phyloP scores from a whole-genome alignment of 2,329 filamentous ascomycete species.

The Tolypocladium tropicale region DNA sequence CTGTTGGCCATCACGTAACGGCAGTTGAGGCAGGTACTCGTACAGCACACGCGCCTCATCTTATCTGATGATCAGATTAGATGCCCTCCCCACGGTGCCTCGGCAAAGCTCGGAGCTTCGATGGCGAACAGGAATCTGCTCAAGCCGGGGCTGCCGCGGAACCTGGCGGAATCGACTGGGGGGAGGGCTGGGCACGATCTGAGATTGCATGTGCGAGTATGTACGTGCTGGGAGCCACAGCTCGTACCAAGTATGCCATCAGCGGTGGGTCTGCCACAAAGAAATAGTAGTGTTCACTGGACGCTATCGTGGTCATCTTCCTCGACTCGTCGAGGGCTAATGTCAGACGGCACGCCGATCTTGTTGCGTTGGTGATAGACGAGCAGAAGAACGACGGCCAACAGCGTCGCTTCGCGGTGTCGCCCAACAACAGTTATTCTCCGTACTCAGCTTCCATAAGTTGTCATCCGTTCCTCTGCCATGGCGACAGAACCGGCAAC shows the following conservation, averaged over 20 bases:
- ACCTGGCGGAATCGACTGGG: background rate
- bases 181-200: background rate
- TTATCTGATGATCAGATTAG: constrained; percentile 37
- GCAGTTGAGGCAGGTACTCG: background rate
- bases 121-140: background rate
- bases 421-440: background rate
- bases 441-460: background rate
- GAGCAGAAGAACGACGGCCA: background rate
- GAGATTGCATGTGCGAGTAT: background rate
- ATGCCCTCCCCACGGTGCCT: constrained; percentile 10
- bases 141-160: background rate
- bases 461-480: background rate
- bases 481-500: background rate
- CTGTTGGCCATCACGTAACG: background rate
- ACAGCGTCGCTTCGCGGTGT: background rate
- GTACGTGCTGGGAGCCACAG: background rate
- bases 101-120: constrained; percentile 3
- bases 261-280: background rate
- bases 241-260: background rate
- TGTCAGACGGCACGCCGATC: background rate
- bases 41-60: constrained; percentile 13
- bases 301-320: background rate
- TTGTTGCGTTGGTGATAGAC: background rate
- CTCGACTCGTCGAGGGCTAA: background rate
- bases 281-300: background rate